These are phyloP conservation scores for Hortaea sp. DNA, from an alignment of 2,329 filamentous ascomycete genomes.

Conservation along the genomic window DNA sequence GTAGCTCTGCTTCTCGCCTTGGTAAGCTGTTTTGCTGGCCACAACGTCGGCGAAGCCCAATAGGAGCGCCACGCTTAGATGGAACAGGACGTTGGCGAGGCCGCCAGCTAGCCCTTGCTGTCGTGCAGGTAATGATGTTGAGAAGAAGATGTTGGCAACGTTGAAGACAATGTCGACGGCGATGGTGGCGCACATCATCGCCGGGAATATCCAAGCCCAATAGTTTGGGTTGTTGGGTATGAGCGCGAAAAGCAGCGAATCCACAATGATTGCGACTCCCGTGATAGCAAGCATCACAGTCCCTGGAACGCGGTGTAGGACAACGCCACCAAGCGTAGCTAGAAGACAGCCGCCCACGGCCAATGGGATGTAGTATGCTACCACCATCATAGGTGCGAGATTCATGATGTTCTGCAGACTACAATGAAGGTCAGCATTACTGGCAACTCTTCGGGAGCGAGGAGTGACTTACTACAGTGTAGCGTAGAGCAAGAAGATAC, in stretches of 20 bases:
- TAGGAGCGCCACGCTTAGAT: conserved; percentile 62
- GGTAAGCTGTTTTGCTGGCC: conserved; percentile 37
- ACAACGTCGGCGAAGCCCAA: conserved; percentile 60
- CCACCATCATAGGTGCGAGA: conserved; percentile 51
- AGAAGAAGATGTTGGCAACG: conserved; percentile 64
- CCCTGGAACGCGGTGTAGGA: conserved; percentile 57
- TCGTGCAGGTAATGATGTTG: conserved; percentile 55
- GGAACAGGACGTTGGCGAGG: conserved; percentile 59
- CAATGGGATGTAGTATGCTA: conserved; percentile 60
- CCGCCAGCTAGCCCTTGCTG: conserved; percentile 64
- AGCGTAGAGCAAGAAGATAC: conserved; percentile 59
- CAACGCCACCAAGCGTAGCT: conserved; percentile 51
- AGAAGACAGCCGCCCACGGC: conserved; percentile 59
- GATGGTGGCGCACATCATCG: conserved; percentile 59
- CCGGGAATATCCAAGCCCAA: conserved; percentile 66
- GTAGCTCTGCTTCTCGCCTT: conserved; percentile 44
- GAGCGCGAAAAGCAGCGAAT: conserved; percentile 53
- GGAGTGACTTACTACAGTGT: conserved; percentile 50
- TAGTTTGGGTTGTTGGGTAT: conserved; percentile 46
- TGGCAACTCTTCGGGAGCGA: neutral
- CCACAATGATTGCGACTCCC: conserved; percentile 47
- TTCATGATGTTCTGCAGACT: conserved; percentile 53
- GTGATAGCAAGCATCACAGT: conserved; percentile 54
- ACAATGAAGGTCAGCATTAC: neutral
- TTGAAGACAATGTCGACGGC: conserved; percentile 69